These are phyloP conservation scores for Hypoxylon cercidicola DNA, from an alignment of 495 filamentous ascomycete species.

Conservation along the genomic window DNA sequence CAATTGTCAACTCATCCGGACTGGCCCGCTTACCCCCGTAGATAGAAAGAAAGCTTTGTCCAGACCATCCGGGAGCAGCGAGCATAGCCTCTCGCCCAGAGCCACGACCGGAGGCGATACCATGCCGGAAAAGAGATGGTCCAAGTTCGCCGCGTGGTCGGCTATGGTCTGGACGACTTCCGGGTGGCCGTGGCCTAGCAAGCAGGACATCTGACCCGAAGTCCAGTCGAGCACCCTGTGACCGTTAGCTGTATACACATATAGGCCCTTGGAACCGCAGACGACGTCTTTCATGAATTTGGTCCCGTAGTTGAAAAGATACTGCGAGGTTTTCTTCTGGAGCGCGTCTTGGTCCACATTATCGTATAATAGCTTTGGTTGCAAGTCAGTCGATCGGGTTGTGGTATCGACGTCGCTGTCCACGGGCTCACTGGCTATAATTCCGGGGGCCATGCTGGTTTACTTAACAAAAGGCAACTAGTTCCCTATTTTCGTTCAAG, in stretches of 20 bases:
- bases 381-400: conserved; percentile 8
- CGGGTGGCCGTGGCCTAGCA: conserved; percentile 67
- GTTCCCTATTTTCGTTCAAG: no score
- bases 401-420: neutral
- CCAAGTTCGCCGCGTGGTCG: conserved; percentile 55
- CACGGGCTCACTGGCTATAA: neutral
- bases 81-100: conserved; percentile 57
- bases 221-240: conserved; percentile 63
- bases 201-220: conserved; percentile 66
- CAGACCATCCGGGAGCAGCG: conserved; percentile 56
- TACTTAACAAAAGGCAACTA: no score
- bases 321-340: conserved; percentile 29
- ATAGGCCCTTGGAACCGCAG: conserved; percentile 35
- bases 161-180: conserved; percentile 63
- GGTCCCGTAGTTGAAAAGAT: conserved; percentile 45
- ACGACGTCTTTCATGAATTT: conserved; percentile 42
- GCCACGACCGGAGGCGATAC: conserved; percentile 61
- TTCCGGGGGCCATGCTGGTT: neutral
- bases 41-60: conserved; percentile 66
- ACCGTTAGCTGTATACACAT: conserved; percentile 44
- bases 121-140: conserved; percentile 67
- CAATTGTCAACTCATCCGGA: no score
- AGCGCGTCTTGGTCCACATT: conserved; percentile 21
- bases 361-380: conserved; percentile 7
- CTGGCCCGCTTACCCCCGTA: conserved; percentile 48